Conservation (phyloP, 176 grass and related monocot genomes). For the Cymbopogon citratus region DNA sequence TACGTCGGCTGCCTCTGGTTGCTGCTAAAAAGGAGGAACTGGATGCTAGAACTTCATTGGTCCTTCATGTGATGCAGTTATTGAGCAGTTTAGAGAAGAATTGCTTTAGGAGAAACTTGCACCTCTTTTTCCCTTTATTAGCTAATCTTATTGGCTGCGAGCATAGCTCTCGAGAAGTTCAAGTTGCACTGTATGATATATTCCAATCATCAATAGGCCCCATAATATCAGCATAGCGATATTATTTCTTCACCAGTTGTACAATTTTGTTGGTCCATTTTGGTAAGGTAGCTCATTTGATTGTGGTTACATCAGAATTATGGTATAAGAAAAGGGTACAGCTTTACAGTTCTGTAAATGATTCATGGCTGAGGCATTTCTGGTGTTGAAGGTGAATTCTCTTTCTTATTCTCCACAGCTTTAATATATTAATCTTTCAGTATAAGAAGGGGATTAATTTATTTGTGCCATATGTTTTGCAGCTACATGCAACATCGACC, state of each 20-base stretch:
- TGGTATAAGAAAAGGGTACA: conserved; percentile 30
- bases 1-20: conserved; percentile 53
- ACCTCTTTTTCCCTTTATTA: conserved; percentile 67
- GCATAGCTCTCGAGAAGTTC: conserved; percentile 79
- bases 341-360: conserved; percentile 35
- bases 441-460: conserved; percentile 17
- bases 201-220: conserved; percentile 84
- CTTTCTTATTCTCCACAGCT: conserved; percentile 8
- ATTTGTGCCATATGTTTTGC: conserved; percentile 16
- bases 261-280: conserved; percentile 35
- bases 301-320: conserved; percentile 27
- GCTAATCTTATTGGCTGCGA: conserved; percentile 83
- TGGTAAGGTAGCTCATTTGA: conserved; percentile 24
- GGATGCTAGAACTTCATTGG: conserved; percentile 62
- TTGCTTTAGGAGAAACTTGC: conserved; percentile 73
- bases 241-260: conserved; percentile 27
- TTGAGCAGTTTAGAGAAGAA: conserved; percentile 55
- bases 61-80: conserved; percentile 70
- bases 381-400: conserved; percentile 35
- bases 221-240: conserved; percentile 49
- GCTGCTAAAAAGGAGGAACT: conserved; percentile 72
- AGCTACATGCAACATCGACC: conserved; percentile 28
- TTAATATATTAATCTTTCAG: conserved; percentile 9
- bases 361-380: conserved; percentile 8
- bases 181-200: conserved; percentile 64